Percentiles rank a stretch among this genome's conserved stretches.
Conservation (phyloP, 2,329 filamentous ascomycete genomes). For the Aureobasidium leucospermi region DNA sequence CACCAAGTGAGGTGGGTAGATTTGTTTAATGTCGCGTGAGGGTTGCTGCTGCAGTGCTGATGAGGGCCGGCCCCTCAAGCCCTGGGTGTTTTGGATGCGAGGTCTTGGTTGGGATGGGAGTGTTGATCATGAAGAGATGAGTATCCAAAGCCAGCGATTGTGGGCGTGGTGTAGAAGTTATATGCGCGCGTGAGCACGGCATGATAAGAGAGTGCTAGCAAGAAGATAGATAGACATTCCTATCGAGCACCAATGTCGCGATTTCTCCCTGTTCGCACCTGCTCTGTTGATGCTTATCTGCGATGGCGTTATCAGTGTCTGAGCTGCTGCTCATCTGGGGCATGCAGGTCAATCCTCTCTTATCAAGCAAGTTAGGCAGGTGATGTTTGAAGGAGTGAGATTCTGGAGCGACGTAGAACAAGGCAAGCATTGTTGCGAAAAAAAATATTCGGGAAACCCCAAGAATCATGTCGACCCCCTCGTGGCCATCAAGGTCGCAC, state of each 20-base stretch:
- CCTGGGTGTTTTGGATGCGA: no score
- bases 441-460: neutral
- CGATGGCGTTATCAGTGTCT: constrained; percentile 4
- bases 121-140: neutral
- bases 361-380: neutral
- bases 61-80: no score
- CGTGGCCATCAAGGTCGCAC: constrained; percentile 9
- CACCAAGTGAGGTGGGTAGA: neutral
- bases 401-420: neutral
- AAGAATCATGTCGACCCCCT: neutral
- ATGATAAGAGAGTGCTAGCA: neutral
- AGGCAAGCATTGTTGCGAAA: neutral
- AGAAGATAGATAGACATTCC: neutral
- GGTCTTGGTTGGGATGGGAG: neutral
- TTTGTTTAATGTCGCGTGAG: neutral
- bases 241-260: neutral
- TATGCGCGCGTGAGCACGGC: neutral
- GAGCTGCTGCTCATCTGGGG: neutral
- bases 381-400: neutral
- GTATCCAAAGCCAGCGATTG: neutral
- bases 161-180: neutral
- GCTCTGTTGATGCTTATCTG: constrained; percentile 2
- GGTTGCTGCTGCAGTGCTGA: neutral
- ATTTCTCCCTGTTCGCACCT: neutral
- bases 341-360: neutral